These are phyloP conservation scores for Wakefieldia striispora DNA, from an alignment of 768 basidiomycete genomes.

Conservation along the genomic window DNA sequence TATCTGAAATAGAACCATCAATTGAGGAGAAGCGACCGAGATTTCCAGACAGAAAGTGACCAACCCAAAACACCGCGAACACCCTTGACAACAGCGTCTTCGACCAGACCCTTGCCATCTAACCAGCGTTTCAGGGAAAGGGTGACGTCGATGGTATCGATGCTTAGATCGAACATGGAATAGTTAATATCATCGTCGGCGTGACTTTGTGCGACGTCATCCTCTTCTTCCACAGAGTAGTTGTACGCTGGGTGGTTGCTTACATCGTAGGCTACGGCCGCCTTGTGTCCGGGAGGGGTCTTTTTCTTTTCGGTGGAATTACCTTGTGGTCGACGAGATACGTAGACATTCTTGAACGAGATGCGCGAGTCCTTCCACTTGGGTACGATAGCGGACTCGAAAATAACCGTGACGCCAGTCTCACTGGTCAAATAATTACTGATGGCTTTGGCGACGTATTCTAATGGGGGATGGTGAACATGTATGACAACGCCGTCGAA, in stretches of 20 bases:
- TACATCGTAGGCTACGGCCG: slow-evolving; percentile 72
- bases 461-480: slow-evolving; percentile 36
- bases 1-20: slow-evolving; percentile 51
- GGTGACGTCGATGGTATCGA: slow-evolving; percentile 95
- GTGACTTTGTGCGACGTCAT: slow-evolving; percentile 29
- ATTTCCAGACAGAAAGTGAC: slow-evolving; percentile 18
- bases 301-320: slow-evolving; percentile 15
- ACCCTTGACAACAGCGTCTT: slow-evolving; percentile 89
- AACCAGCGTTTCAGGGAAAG: slow-evolving; percentile 90
- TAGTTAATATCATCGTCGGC: slow-evolving; percentile 65
- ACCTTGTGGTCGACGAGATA: slow-evolving; percentile 70
- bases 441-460: slow-evolving; percentile 81
- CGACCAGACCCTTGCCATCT: slow-evolving; percentile 90
- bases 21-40: neutral
- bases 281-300: slow-evolving; percentile 43
- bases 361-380: slow-evolving; percentile 96
- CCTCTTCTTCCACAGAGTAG: slow-evolving; percentile 60
- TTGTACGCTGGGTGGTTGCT: slow-evolving; percentile 74
- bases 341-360: slow-evolving; percentile 95
- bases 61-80: slow-evolving; percentile 90
- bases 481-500: neutral
- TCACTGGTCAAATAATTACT: slow-evolving; percentile 92
- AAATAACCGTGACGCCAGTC: slow-evolving; percentile 92
- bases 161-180: slow-evolving; percentile 89
- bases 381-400: slow-evolving; percentile 97